Evolutionary conservation across 169 alveolate species (phyloP).

Genomic region (Eimeria zaria): DNA sequence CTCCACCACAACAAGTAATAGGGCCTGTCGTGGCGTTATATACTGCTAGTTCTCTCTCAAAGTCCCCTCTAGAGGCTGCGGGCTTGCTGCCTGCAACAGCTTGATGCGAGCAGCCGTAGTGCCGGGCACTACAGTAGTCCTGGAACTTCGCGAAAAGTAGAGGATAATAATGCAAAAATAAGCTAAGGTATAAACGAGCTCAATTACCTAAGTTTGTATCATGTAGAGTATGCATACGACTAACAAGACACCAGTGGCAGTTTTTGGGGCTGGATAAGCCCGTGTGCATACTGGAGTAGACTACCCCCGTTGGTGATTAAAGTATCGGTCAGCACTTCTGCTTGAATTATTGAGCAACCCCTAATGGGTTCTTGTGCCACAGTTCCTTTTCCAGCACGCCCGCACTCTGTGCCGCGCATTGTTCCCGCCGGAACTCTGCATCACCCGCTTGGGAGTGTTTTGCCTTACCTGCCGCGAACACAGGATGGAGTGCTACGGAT

Average conservation of each 20-base stretch:
- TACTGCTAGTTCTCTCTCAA: neutral
- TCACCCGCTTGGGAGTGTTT: neutral
- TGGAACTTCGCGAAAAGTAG: neutral
- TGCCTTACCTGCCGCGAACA: neutral
- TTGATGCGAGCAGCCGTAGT: slow-evolving; percentile 57
- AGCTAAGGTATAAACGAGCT: neutral
- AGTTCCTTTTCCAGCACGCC: neutral
- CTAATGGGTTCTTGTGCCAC: neutral
- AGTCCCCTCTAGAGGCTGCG: slow-evolving; percentile 20
- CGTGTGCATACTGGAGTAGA: slow-evolving; percentile 29
- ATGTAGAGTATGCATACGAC: neutral
- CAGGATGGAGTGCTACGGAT: neutral
- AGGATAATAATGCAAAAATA: neutral
- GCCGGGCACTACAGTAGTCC: slow-evolving; percentile 22
- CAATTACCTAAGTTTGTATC: neutral
- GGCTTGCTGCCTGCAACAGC: slow-evolving; percentile 51
- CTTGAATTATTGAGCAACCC: neutral
- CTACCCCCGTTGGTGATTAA: neutral
- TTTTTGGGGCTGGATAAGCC: slow-evolving; percentile 1
- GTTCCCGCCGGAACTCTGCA: neutral
- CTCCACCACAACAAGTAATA: neutral
- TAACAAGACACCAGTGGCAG: slow-evolving; percentile 13
- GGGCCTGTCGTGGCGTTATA: neutral
- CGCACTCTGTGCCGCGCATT: neutral
- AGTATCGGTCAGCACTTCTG: neutral